phyloP scores from a whole-genome alignment of 345 rosid genomes.

The Sapria himalayana region DNA sequence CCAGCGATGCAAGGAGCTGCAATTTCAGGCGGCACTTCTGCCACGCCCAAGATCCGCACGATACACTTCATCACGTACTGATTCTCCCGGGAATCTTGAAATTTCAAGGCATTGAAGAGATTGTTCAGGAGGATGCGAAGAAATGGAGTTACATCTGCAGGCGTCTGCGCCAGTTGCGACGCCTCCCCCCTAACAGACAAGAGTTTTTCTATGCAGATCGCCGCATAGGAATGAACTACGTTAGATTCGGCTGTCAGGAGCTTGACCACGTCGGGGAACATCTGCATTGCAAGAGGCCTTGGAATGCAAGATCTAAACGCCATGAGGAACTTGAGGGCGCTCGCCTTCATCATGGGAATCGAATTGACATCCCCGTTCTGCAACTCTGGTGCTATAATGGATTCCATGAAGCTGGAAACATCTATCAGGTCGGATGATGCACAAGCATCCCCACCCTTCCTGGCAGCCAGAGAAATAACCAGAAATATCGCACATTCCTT shows the following conservation, averaged over 20 bases:
- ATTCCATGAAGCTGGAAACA: conserved; percentile 56
- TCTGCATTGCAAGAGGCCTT: conserved; percentile 39
- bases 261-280: conserved; percentile 54
- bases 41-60: conserved; percentile 79
- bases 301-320: conserved; percentile 61
- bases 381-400: conserved; percentile 69
- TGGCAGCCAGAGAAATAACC: conserved; percentile 77
- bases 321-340: conserved; percentile 73
- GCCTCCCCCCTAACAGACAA: conserved; percentile 85
- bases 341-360: conserved; percentile 87
- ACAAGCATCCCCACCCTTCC: conserved; percentile 63
- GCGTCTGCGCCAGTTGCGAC: conserved; percentile 42
- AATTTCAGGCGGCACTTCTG: conserved; percentile 49
- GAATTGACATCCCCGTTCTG: conserved; percentile 54
- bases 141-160: conserved; percentile 44
- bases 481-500: conserved; percentile 90
- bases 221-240: conserved; percentile 96
- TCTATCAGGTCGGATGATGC: conserved; percentile 78
- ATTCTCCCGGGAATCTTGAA: conserved; percentile 87
- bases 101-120: conserved; percentile 57
- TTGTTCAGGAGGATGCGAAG: conserved; percentile 38
- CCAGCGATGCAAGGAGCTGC: conserved; percentile 73
- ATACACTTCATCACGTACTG: conserved; percentile 93
- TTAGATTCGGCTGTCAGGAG: conserved; percentile 63
- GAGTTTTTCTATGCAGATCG: conserved; percentile 84